Evolutionary conservation across 108 stramenopile genomes (phyloP).

Genomic region (Skeletonema tropicum): DNA sequence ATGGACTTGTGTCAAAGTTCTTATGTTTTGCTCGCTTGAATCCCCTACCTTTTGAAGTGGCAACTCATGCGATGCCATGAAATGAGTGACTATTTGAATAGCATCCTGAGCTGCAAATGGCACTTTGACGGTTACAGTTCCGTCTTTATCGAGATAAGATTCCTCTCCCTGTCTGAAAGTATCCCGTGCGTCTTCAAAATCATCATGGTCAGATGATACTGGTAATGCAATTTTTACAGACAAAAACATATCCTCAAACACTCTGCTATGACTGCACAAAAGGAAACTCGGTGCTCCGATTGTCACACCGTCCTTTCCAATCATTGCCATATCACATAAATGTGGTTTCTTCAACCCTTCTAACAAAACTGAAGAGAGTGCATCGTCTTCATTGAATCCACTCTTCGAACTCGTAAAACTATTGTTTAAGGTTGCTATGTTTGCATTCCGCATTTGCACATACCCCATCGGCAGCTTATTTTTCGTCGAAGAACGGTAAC

Average conservation of each 20-base stretch:
- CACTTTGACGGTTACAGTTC: background rate
- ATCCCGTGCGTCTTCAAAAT: conserved; percentile 12
- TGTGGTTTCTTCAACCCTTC: conserved; percentile 21
- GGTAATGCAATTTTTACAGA: background rate
- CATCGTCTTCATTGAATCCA: background rate
- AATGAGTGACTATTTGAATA: conserved; percentile 16
- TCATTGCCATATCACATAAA: conserved; percentile 26
- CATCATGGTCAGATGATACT: background rate
- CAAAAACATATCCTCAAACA: conserved; percentile 12
- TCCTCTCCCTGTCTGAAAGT: background rate
- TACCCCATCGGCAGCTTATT: background rate
- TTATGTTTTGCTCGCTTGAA: conserved; percentile 2
- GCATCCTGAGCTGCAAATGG: conserved; percentile 23
- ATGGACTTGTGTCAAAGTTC: conserved; percentile 26
- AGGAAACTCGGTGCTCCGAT: conserved; percentile 21
- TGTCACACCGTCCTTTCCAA: conserved; percentile 14
- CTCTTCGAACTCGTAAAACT: background rate
- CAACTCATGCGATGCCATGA: conserved; percentile 19
- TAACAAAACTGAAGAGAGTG: conserved; percentile 12
- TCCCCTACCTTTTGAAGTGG: conserved; percentile 1
- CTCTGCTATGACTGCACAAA: conserved; percentile 13
- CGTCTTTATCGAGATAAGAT: background rate
- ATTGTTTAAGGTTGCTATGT: background rate
- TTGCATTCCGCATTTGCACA: background rate
- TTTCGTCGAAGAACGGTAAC: background rate